Evolutionary conservation across 1,284 basidiomycete species (phyloP).

Genomic region (Leccinum fuscescens): DNA sequence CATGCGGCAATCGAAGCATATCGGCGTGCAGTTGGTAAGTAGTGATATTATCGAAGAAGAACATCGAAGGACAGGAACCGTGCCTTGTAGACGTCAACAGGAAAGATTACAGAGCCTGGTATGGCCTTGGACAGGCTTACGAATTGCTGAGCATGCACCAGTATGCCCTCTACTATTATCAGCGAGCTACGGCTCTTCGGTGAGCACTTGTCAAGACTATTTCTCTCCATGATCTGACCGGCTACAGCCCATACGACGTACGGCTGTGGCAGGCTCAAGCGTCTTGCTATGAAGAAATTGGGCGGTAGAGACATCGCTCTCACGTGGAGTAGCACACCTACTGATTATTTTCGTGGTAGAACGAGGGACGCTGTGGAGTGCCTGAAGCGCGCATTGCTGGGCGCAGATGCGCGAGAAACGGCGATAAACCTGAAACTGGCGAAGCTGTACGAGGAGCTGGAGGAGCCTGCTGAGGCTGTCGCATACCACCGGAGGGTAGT

Average conservation of each 20-base stretch:
- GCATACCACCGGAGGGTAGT: constrained; percentile 74
- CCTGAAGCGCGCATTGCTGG: constrained; percentile 83
- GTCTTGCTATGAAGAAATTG: constrained; percentile 90
- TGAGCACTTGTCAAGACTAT: constrained; percentile 35
- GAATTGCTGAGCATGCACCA: constrained; percentile 95
- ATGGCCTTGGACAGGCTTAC: constrained; percentile 97
- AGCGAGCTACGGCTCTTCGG: constrained; percentile 91
- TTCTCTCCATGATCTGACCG: constrained; percentile 10
- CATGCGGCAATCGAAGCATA: constrained; percentile 99
- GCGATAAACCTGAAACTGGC: constrained; percentile 78
- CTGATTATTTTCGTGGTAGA: constrained; percentile 33
- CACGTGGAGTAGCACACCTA: not conserved
- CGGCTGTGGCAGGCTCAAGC: constrained; percentile 96
- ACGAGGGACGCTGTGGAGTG: constrained; percentile 85
- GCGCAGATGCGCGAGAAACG: constrained; percentile 79
- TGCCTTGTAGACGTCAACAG: constrained; percentile 78
- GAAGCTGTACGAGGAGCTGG: constrained; percentile 66
- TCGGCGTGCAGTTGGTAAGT: constrained; percentile 87
- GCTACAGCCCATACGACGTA: constrained; percentile 86
- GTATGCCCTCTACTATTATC: constrained; percentile 96
- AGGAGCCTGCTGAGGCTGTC: constrained; percentile 63
- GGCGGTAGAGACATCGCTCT: constrained; percentile 50
- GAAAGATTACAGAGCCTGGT: constrained; percentile 98
- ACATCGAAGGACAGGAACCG: not conserved
- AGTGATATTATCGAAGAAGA: not conserved